These are phyloP conservation scores for Ascocoryne sarcoides DNA, from an alignment of 2,329 filamentous ascomycete species.

Conservation along the genomic window DNA sequence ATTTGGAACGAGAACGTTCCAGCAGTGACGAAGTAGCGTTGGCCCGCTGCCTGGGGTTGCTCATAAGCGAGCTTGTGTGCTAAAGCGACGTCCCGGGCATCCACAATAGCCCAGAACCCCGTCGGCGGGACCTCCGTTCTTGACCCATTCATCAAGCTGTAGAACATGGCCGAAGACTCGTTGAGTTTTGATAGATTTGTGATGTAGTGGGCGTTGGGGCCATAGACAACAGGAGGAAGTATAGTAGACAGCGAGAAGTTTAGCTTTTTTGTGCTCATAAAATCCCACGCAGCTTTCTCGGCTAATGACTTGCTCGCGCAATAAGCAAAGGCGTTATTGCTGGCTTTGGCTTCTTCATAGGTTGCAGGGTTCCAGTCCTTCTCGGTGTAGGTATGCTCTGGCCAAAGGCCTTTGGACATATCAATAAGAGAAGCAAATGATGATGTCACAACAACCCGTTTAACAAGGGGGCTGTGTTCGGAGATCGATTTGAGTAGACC, in stretches of 20 bases:
- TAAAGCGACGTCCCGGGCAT: conserved; percentile 51
- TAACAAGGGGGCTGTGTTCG: conserved; percentile 48
- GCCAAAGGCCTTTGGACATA: conserved; percentile 28
- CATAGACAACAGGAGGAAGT: conserved; percentile 52
- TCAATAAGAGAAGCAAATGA: conserved; percentile 25
- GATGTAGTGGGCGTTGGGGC: conserved; percentile 53
- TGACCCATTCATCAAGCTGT: conserved; percentile 19
- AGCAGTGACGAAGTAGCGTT: conserved; percentile 53
- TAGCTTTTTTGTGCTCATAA: conserved; percentile 42
- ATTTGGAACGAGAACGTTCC: conserved; percentile 51
- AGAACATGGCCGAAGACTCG: conserved; percentile 56
- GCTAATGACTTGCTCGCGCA: conserved; percentile 55
- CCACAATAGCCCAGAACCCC: conserved; percentile 41
- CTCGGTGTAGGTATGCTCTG: conserved; percentile 35
- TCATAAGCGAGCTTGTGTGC: conserved; percentile 52
- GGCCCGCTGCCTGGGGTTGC: conserved; percentile 44
- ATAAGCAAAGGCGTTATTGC: conserved; percentile 33
- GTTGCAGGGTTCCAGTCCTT: conserved; percentile 46
- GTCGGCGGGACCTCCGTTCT: conserved; percentile 44
- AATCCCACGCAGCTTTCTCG: conserved; percentile 56
- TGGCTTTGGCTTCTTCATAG: conserved; percentile 31
- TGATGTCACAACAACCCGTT: conserved; percentile 55
- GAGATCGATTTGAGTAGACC: conserved; percentile 66
- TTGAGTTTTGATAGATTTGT: conserved; percentile 53
- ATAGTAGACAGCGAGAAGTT: conserved; percentile 52